Conservation (phyloP, 495 filamentous ascomycete species). For the Penicillium diatomitis region DNA sequence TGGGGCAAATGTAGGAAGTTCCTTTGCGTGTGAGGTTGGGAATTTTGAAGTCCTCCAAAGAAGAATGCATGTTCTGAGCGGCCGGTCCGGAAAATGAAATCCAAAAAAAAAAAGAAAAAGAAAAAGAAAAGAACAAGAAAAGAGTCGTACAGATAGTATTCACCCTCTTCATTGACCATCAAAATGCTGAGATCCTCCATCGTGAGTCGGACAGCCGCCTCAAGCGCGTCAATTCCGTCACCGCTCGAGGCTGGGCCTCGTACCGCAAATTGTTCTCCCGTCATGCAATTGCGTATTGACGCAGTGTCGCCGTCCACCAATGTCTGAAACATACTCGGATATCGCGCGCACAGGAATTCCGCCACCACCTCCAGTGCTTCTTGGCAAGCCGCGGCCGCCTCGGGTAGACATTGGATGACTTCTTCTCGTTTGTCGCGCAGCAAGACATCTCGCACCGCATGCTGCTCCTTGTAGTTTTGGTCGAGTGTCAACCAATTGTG, state of each 20-base stretch:
- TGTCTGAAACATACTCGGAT: conserved; percentile 36
- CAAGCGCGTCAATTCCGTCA: conserved; percentile 35
- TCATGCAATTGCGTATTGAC: conserved; percentile 39
- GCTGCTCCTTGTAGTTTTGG: conserved; percentile 41
- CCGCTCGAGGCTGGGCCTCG: conserved; percentile 18
- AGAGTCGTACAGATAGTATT: conserved; percentile 41
- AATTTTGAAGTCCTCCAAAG: too few species aligned
- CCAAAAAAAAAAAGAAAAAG: neutral
- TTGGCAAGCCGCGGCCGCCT: conserved; percentile 39
- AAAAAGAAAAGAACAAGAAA: neutral
- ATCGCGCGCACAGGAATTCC: conserved; percentile 40
- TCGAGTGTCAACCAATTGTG: conserved; percentile 49
- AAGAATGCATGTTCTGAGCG: neutral
- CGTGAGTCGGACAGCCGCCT: conserved; percentile 46
- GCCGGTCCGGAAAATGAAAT: neutral
- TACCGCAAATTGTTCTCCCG: conserved; percentile 38
- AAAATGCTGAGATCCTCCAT: conserved; percentile 52
- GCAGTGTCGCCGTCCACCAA: conserved; percentile 19
- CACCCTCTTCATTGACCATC: conserved; percentile 37
- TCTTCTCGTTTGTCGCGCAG: conserved; percentile 31
- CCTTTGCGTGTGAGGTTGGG: too few species aligned
- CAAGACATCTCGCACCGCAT: conserved; percentile 34
- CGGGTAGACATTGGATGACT: conserved; percentile 42
- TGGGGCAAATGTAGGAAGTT: too few species aligned
- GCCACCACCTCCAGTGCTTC: conserved; percentile 44